Conservation (phyloP, 1,284 basidiomycete species). For the Pulveroboletus sp. region DNA sequence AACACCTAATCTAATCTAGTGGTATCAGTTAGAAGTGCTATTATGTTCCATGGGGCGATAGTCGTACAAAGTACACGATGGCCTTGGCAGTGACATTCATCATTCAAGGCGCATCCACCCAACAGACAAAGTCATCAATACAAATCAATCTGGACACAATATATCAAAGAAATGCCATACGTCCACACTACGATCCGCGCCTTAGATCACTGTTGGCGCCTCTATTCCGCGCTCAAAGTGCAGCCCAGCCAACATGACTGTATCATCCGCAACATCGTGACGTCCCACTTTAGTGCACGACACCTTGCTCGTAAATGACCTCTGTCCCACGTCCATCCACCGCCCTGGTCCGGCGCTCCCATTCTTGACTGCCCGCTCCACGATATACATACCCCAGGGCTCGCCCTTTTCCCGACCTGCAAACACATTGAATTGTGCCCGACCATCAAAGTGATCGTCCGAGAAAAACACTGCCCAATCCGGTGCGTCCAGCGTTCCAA, state of each 20-base stretch:
- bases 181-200: not conserved
- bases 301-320: slow-evolving; percentile 52
- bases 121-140: slow-evolving; percentile 1
- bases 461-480: slow-evolving; percentile 73
- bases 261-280: slow-evolving; percentile 21
- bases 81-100: not conserved
- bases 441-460: slow-evolving; percentile 63
- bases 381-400: slow-evolving; percentile 70
- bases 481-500: slow-evolving; percentile 65
- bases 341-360: slow-evolving; percentile 42
- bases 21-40: too few relatives aligned
- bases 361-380: slow-evolving; percentile 46
- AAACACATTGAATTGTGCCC: slow-evolving; percentile 69
- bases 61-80: not conserved
- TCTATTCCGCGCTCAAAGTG: slow-evolving; percentile 21
- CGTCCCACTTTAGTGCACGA: slow-evolving; percentile 35
- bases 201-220: slow-evolving; percentile 20
- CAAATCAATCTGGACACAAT: slow-evolving; percentile 17
- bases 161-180: not conserved
- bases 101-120: too few relatives aligned
- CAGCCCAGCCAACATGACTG: slow-evolving; percentile 28
- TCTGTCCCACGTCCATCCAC: slow-evolving; percentile 42
- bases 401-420: slow-evolving; percentile 47
- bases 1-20: too few relatives aligned
- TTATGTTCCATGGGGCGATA: too few relatives aligned